These are phyloP conservation scores for Ophiosphaerella narmari DNA, from an alignment of 2,329 filamentous ascomycete species.

Conservation along the genomic window DNA sequence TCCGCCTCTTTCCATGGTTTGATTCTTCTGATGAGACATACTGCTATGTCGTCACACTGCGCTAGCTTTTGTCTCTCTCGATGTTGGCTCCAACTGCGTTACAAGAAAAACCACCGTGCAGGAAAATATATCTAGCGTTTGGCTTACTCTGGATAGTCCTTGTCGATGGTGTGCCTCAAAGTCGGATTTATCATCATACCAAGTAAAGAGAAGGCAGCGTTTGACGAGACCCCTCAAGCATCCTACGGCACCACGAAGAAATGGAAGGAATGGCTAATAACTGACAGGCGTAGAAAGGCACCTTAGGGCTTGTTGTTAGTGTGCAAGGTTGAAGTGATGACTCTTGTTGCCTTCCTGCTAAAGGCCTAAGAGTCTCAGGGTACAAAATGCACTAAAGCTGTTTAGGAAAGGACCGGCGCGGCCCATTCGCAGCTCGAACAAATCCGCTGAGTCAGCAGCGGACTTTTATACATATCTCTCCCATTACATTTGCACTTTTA, in stretches of 20 bases:
- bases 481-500: no score
- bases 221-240: background rate
- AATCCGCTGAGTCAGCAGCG: no score
- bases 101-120: no score
- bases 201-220: background rate
- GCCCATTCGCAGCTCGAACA: no score
- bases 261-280: no score
- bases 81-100: no score
- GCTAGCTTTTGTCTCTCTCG: background rate
- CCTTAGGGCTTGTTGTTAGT: background rate
- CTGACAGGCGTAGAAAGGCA: background rate
- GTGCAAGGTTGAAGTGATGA: background rate
- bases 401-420: background rate
- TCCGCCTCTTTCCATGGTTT: slow-evolving; percentile 8
- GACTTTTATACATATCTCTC: no score
- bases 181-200: slow-evolving; percentile 6
- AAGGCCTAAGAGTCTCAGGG: background rate
- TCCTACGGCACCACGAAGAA: no score
- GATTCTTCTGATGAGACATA: slow-evolving; percentile 17
- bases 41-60: background rate
- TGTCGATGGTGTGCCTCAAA: background rate
- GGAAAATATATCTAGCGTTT: no score
- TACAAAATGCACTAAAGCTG: slow-evolving; percentile 1
- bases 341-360: background rate
- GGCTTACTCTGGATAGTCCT: no score